These are phyloP conservation scores for Sclerotinia trifoliorum DNA, from an alignment of 2,329 filamentous ascomycete species.

Conservation along the genomic window DNA sequence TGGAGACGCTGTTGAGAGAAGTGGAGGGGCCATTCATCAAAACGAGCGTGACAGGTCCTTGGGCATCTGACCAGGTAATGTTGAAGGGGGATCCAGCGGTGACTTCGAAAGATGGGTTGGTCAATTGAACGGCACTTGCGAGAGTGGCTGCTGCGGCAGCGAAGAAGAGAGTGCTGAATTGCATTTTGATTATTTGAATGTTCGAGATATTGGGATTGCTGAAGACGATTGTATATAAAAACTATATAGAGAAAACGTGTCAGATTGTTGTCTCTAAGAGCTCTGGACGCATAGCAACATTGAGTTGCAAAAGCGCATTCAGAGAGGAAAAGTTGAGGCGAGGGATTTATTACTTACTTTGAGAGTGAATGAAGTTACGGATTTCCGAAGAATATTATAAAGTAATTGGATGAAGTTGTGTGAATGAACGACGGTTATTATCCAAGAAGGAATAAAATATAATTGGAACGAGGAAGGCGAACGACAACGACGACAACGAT, in stretches of 20 bases:
- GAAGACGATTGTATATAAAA: neutral
- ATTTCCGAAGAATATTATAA: neutral
- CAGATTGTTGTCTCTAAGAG: neutral
- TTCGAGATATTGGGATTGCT: conserved; percentile 19
- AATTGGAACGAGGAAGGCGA: neutral
- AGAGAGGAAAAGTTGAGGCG: neutral
- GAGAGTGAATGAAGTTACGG: neutral
- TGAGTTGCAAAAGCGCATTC: neutral
- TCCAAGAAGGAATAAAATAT: neutral
- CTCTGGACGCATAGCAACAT: no score
- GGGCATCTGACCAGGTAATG: conserved; percentile 34
- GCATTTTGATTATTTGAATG: conserved; percentile 32
- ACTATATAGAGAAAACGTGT: neutral
- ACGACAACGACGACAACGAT: neutral
- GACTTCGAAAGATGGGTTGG: conserved; percentile 34
- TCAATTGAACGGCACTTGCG: conserved; percentile 33
- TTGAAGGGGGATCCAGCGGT: conserved; percentile 31
- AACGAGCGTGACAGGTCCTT: conserved; percentile 35
- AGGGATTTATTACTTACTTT: neutral
- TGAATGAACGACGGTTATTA: neutral
- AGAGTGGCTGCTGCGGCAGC: conserved; percentile 30
- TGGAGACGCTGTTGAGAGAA: conserved; percentile 31
- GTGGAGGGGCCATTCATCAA: conserved; percentile 36
- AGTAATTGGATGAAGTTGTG: neutral
- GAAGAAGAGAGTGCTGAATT: conserved; percentile 35